Evolutionary conservation across 2,329 filamentous ascomycete species (phyloP).

Genomic region (Chrysoporthe deuterocubensis): DNA sequence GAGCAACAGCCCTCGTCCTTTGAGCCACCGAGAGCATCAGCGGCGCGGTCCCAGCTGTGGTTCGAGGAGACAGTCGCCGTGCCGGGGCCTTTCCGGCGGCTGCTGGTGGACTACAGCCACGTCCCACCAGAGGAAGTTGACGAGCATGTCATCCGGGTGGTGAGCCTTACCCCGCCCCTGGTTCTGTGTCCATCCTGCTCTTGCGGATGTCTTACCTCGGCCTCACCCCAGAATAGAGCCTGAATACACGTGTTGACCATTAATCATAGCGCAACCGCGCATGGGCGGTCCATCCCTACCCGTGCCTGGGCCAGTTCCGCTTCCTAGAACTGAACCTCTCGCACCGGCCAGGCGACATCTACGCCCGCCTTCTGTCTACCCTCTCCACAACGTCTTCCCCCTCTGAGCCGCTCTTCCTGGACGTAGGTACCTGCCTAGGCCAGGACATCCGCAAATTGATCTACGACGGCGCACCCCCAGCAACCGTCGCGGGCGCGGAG

Average conservation of each 20-base stretch:
- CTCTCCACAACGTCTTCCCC: conserved; percentile 29
- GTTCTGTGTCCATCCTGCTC: neutral
- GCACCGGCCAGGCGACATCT: conserved; percentile 36
- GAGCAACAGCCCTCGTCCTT: neutral
- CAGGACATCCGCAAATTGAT: conserved; percentile 49
- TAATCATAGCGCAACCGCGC: conserved; percentile 31
- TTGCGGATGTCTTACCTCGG: too few relatives aligned
- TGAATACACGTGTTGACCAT: neutral
- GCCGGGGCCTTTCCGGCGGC: conserved; percentile 15
- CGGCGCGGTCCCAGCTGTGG: conserved; percentile 20
- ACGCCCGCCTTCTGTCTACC: conserved; percentile 34
- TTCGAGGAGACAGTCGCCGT: conserved; percentile 21
- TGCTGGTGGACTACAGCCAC: conserved; percentile 21
- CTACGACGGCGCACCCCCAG: conserved; percentile 38
- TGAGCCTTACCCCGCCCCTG: neutral
- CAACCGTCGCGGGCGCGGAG: conserved; percentile 40
- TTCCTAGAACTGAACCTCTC: conserved; percentile 47
- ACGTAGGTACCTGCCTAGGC: conserved; percentile 48
- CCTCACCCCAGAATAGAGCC: too few relatives aligned
- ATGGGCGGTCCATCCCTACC: conserved; percentile 41
- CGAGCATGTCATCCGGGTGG: conserved; percentile 24
- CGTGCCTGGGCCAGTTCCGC: conserved; percentile 48
- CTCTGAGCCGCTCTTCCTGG: conserved; percentile 40
- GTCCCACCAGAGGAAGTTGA: conserved; percentile 17
- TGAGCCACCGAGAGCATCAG: conserved; percentile 5